Base-by-base conservation (phyloP, 768 basidiomycete species). In the Pilatotrama ljubarskyi region DNA sequence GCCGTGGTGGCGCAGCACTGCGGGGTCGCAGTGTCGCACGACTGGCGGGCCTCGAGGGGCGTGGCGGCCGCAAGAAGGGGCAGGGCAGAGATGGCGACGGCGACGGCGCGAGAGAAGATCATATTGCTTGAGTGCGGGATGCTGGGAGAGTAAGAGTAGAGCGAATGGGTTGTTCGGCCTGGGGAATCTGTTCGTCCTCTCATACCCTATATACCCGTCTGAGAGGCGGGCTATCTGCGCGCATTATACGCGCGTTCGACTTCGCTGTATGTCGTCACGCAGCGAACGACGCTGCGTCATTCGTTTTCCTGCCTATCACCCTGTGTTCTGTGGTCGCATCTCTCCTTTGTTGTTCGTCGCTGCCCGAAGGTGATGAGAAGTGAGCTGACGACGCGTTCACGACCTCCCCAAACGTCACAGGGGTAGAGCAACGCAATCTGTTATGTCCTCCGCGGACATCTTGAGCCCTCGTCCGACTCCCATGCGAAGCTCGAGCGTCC, bases 21-120 rank as follows among this genome's bases (percentile, higher is more conserved):
- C 17, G 48, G 35, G n/a, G 35, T 8, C 5, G 36, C 46, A 37
- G 55, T 56, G 38, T 24, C 29, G 55, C 55, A 56, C 3, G 46
- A 48, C 20, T 11, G 46, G 18, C 44, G 55, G 38, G 37, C 35
- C 13, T 55, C 53, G 53, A 46, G 44, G 55, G 55, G 55, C 14
- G 55, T 56, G 55, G 55, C 55, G 55, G 55, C 55, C 37, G 55
- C 55, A 56, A 56, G 55, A 46, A 56, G 24, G 24, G 55, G 44
- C 35, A 56, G 47, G 36, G 38, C 46, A 25, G 26, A 56, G 46
- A 56, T 22, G 55, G 38, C 47, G n/a, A 48, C 17, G 9, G 17
- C 51, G 7, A 26, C 20, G 41, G 11, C 42, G 25, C 22, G 42
- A 36, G 18, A 32, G 32, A 55, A 48, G 8, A 55, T 51, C 51